Base-by-base conservation (phyloP, 164 flowering plant species). In the Piper longum region DNA sequence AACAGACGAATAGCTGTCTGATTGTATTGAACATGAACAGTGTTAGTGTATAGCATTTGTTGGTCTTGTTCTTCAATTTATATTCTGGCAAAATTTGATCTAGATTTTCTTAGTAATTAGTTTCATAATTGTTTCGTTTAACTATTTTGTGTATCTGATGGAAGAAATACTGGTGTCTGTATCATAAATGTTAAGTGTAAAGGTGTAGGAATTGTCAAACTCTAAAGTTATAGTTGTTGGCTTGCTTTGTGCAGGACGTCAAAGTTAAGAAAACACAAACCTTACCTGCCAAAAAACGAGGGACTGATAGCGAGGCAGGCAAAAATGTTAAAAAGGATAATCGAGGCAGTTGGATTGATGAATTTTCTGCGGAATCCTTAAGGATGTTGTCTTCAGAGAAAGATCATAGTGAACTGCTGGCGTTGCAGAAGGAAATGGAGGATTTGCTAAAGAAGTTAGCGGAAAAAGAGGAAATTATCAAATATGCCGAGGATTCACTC, bases 391-490 rank as follows among this genome's bases (percentile, higher is more conserved):
- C 70, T 56, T 52, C 76, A 18, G 90, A 84, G 45, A 84, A 84
- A 75, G 93, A 85, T 11, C 75, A 62, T 58, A 96, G 85, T 71
- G 96, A 86, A 71, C 76, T 89, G 68, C 70, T 62, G 56, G 56
- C 63, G 59, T 69, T 93, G 67, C 79, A 75, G 66, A 82, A 79
- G 62, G 87, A 88, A 74, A 75, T 93, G 65, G 89, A 84, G 63
- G 87, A 82, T 63, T 74, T 93, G 39, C 86, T 81, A 41, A 80
- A 63, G 81, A 81, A 84, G 75, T 43, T 93, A 64, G 60, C 69
- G 43, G 89, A 90, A 71, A 93, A 93, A 73, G 97, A 90, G 41
- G 88, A 88, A 70, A 84, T 82, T 59, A 67, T 93, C 64, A 85
- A 81, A 67, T 75, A 78, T 26, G 79, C 79, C 17, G 91, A 85